Percentiles rank a stretch among this genome's conserved stretches.
Evolutionary conservation across 805 yeast genomes (phyloP).

Genomic region (Wickerhamiella cacticola): DNA sequence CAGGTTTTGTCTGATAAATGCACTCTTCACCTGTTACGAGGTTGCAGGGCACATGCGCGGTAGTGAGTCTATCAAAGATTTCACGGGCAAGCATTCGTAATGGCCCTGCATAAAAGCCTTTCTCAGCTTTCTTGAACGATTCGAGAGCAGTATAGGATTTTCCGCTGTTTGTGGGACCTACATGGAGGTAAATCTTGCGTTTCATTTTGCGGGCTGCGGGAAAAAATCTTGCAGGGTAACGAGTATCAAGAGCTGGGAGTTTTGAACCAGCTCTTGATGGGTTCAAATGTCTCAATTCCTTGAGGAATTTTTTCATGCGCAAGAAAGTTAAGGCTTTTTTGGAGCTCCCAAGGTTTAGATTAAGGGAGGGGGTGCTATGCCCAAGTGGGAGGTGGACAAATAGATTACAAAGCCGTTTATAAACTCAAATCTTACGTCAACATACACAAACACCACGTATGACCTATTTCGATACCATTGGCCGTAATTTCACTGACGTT

Average conservation of each 20-base stretch:
- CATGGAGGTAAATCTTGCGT: constrained; percentile 77
- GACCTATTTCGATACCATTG: constrained; percentile 72
- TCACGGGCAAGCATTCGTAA: constrained; percentile 82
- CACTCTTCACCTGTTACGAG: constrained; percentile 94
- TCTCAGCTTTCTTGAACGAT: constrained; percentile 47
- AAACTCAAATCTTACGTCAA: background rate
- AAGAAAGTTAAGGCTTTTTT: background rate
- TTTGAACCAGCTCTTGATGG: background rate
- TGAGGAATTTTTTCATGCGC: background rate
- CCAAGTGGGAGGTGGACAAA: background rate
- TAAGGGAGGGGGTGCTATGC: background rate
- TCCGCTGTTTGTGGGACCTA: constrained; percentile 97
- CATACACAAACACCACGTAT: background rate
- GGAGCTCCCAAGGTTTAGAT: background rate
- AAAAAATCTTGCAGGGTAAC: constrained; percentile 64
- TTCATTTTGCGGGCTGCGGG: constrained; percentile 73
- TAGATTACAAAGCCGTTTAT: too few relatives aligned
- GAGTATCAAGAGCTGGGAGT: constrained; percentile 30
- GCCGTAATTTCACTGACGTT: constrained; percentile 64
- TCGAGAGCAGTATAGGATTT: constrained; percentile 78
- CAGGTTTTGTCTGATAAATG: constrained; percentile 46
- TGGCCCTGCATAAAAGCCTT: constrained; percentile 93
- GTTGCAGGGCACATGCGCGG: constrained; percentile 60
- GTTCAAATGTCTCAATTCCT: background rate
- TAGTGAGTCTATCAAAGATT: constrained; percentile 67